These are phyloP conservation scores for Hura crepitans DNA, from an alignment of 441 rosid species.

Conservation along the genomic window DNA sequence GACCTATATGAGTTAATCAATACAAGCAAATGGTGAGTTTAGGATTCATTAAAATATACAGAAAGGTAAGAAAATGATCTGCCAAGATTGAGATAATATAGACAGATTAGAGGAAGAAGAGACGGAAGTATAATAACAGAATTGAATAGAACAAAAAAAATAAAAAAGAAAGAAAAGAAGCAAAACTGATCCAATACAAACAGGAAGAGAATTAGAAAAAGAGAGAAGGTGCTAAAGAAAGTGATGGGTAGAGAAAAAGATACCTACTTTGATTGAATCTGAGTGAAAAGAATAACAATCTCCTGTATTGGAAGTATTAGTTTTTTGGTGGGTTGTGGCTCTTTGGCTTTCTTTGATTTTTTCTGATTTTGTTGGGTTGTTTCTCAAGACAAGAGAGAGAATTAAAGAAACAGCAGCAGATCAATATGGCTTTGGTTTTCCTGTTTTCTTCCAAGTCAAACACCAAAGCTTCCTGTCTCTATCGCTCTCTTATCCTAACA, in stretches of 20 bases:
- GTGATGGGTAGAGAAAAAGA: slow-evolving; percentile 22
- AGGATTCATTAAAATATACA: not conserved
- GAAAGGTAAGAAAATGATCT: slow-evolving; percentile 37
- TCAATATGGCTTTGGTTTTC: slow-evolving; percentile 9
- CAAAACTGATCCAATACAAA: slow-evolving; percentile 36
- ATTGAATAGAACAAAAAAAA: slow-evolving; percentile 21
- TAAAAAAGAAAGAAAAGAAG: no score
- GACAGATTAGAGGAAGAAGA: slow-evolving; percentile 4
- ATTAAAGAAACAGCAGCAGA: not conserved
- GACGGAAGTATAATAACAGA: slow-evolving; percentile 9
- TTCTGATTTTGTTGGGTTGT: slow-evolving; percentile 10
- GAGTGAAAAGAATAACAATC: slow-evolving; percentile 24
- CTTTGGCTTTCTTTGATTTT: slow-evolving; percentile 3
- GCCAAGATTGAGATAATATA: slow-evolving; percentile 14
- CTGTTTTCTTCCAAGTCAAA: slow-evolving; percentile 26
- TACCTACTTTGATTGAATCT: slow-evolving; percentile 38
- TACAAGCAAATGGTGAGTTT: no score
- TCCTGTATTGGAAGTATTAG: slow-evolving; percentile 11
- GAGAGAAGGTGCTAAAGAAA: slow-evolving; percentile 21
- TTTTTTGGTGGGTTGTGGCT: slow-evolving; percentile 13
- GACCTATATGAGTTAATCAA: no score
- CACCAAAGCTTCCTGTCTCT: slow-evolving; percentile 2
- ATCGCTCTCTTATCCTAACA: not conserved
- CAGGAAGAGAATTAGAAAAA: slow-evolving; percentile 23
- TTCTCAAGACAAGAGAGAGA: not conserved